Evolutionary conservation across 2,329 filamentous ascomycete genomes (phyloP).

Genomic region (Paraphaeosphaeria minitans): DNA sequence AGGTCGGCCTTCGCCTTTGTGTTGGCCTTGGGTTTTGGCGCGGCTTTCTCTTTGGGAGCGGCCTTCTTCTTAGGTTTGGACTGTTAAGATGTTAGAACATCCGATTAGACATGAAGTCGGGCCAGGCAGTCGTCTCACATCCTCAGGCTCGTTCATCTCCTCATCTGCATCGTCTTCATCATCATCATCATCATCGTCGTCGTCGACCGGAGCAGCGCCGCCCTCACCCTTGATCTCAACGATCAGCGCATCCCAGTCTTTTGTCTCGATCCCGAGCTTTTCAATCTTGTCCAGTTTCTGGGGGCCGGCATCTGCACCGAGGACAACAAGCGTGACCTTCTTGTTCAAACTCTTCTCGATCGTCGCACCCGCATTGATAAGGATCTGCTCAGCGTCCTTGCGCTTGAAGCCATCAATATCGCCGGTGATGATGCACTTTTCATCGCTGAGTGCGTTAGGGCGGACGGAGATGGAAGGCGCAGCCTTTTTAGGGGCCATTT

Average conservation of each 20-base stretch:
- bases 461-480: slow-evolving; percentile 19
- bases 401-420: slow-evolving; percentile 23
- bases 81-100: slow-evolving; percentile 12
- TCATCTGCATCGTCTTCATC: slow-evolving; percentile 24
- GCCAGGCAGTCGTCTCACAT: slow-evolving; percentile 15
- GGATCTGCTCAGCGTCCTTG: slow-evolving; percentile 20
- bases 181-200: slow-evolving; percentile 19
- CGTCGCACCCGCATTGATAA: slow-evolving; percentile 24
- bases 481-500: slow-evolving; percentile 23
- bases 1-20: slow-evolving; percentile 23
- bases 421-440: slow-evolving; percentile 25
- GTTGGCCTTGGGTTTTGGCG: slow-evolving; percentile 17
- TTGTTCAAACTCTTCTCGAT: slow-evolving; percentile 32
- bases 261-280: slow-evolving; percentile 77
- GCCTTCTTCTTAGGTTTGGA: slow-evolving; percentile 19
- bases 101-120: background rate
- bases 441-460: slow-evolving; percentile 20
- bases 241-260: slow-evolving; percentile 83
- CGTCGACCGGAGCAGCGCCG: slow-evolving; percentile 14
- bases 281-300: slow-evolving; percentile 86
- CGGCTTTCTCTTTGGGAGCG: background rate
- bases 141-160: slow-evolving; percentile 21
- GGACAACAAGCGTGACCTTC: slow-evolving; percentile 63
- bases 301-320: slow-evolving; percentile 86
- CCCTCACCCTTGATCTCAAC: slow-evolving; percentile 27